Evolutionary conservation across 2,329 filamentous ascomycete species (phyloP).

Genomic region (Calonectria fujianensis): DNA sequence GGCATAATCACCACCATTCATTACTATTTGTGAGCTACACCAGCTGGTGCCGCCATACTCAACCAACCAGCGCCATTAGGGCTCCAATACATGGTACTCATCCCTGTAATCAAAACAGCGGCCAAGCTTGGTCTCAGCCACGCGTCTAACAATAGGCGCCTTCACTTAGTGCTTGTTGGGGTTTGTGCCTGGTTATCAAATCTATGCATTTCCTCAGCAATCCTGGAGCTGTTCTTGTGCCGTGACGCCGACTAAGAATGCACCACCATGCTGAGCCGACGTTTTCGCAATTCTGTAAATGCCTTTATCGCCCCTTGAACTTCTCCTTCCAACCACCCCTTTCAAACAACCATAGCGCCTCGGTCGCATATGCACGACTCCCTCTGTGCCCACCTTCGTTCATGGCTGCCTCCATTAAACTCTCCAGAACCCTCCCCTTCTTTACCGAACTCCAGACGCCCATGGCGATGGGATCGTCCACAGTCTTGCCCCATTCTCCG

Average conservation of each 20-base stretch:
- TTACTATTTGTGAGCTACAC: slow-evolving; percentile 19
- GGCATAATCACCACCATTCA: slow-evolving; percentile 25
- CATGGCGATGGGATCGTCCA: slow-evolving; percentile 77
- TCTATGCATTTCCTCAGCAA: background rate
- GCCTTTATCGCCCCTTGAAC: slow-evolving; percentile 71
- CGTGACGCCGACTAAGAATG: slow-evolving; percentile 1
- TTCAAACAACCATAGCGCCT: slow-evolving; percentile 90
- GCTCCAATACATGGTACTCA: background rate
- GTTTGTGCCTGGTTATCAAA: background rate
- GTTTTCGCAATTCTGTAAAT: background rate
- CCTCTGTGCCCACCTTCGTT: slow-evolving; percentile 83
- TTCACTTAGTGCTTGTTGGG: background rate
- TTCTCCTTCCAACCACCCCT: slow-evolving; percentile 82
- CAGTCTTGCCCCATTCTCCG: slow-evolving; percentile 79
- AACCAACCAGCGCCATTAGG: slow-evolving; percentile 28
- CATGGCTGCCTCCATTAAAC: slow-evolving; percentile 84
- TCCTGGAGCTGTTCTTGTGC: background rate
- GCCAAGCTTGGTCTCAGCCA: background rate
- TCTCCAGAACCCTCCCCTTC: slow-evolving; percentile 84
- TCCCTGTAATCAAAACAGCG: slow-evolving; percentile 5
- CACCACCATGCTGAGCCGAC: background rate
- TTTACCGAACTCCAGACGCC: slow-evolving; percentile 90
- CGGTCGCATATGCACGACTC: slow-evolving; percentile 88
- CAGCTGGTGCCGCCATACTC: slow-evolving; percentile 13
- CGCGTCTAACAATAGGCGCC: background rate